phyloP scores from a whole-genome alignment of 225 moss, liverwort and hornwort species.

The Antitrichia curtipendula region DNA sequence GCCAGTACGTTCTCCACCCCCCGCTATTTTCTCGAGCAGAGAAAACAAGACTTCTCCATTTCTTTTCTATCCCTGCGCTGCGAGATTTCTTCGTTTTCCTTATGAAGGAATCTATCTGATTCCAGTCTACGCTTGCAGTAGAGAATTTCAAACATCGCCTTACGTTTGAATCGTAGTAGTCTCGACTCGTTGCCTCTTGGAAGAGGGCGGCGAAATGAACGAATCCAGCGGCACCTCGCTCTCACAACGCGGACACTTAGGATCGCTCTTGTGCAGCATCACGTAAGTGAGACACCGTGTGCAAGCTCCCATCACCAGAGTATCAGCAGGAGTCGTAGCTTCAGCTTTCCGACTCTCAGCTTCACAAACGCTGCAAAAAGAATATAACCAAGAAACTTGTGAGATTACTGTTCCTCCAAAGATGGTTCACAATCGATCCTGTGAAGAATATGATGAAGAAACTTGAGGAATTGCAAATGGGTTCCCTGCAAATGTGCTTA shows the following conservation, averaged over 20 bases:
- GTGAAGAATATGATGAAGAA: background rate
- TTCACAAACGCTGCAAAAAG: constrained; percentile 1
- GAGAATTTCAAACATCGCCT: background rate
- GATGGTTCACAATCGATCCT: background rate
- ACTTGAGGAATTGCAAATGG: background rate
- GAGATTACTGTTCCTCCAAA: background rate
- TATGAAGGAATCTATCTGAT: background rate
- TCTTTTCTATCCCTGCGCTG: background rate
- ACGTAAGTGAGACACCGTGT: constrained; percentile 38
- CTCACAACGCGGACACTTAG: constrained; percentile 32
- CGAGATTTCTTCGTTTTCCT: background rate
- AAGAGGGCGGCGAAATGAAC: constrained; percentile 14
- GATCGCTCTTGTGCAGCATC: constrained; percentile 41
- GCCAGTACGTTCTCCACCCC: background rate
- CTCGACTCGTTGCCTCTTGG: constrained; percentile 19
- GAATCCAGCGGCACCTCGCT: constrained; percentile 32
- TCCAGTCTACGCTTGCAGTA: background rate
- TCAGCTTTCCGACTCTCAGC: constrained; percentile 22
- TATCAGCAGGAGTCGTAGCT: background rate
- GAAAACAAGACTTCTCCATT: background rate
- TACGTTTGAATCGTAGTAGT: background rate
- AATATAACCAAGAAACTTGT: background rate
- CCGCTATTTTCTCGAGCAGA: background rate
- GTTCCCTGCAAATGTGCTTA: background rate
- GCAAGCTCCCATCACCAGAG: constrained; percentile 46